phyloP scores from a whole-genome alignment of 2,329 filamentous ascomycete species.

The Fonsecaea monophora region DNA sequence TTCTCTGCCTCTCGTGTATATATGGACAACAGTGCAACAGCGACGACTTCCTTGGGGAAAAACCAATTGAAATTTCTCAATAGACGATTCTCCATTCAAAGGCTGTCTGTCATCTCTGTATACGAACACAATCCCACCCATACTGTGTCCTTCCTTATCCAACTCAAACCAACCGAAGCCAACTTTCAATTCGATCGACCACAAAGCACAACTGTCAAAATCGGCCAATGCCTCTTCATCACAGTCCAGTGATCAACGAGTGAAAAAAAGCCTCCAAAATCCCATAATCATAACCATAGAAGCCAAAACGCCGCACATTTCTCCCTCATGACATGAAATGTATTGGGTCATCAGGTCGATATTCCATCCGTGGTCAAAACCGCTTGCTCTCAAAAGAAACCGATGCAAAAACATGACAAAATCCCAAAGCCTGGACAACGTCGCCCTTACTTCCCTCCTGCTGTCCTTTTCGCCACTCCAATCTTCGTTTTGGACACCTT shows the following conservation, averaged over 20 bases:
- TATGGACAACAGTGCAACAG: not conserved
- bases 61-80: not conserved
- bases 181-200: not conserved
- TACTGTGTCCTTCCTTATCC: not conserved
- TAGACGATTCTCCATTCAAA: conserved; percentile 3
- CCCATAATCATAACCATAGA: not conserved
- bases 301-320: conserved; percentile 7
- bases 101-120: not conserved
- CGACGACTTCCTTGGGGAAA: not conserved
- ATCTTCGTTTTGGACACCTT: conserved; percentile 65
- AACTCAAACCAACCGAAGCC: not conserved
- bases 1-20: too few species aligned
- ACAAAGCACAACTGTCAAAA: not conserved
- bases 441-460: conserved; percentile 13
- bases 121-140: conserved; percentile 1
- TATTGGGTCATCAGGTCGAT: conserved; percentile 6
- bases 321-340: conserved; percentile 1
- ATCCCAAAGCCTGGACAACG: not conserved
- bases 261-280: not conserved
- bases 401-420: conserved; percentile 6
- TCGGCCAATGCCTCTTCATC: not conserved
- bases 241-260: not conserved
- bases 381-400: conserved; percentile 6
- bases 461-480: conserved; percentile 37
- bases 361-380: conserved; percentile 1